Conservation (phyloP, 768 basidiomycete genomes). For the Suillus decipiens region DNA sequence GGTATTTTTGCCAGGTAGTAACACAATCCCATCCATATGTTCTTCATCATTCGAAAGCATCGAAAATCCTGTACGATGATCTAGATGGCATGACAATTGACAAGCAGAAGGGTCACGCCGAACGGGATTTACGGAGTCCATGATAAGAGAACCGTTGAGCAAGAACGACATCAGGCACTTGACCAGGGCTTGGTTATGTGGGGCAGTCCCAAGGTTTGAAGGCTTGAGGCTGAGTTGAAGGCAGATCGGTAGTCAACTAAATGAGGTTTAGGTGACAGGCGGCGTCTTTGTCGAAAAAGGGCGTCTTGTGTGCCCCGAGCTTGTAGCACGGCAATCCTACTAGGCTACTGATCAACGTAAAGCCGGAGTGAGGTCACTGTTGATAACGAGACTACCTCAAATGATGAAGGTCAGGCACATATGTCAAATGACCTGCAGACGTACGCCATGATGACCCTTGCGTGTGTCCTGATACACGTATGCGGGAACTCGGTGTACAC, state of each 20-base stretch:
- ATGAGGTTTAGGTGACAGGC: not conserved
- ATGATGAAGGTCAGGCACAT: conserved; percentile 2
- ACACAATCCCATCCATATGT: no score
- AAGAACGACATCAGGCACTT: not conserved
- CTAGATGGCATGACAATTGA: not conserved
- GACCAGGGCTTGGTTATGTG: not conserved
- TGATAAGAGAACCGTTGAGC: not conserved
- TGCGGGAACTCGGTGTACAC: conserved; percentile 26
- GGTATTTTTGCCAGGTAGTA: no score
- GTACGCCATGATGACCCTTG: no score
- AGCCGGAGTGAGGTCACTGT: not conserved
- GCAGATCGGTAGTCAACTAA: no score
- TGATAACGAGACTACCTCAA: not conserved
- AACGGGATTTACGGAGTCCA: not conserved
- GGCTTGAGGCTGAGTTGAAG: not conserved
- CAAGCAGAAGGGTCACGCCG: not conserved
- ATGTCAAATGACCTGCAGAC: not conserved
- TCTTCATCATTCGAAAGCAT: not conserved
- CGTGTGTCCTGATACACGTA: conserved; percentile 20
- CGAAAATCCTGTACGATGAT: not conserved
- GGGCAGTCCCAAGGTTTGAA: not conserved
- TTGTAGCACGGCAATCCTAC: not conserved
- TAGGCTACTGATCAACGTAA: not conserved
- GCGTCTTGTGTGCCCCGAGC: not conserved
- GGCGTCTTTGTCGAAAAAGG: not conserved